Evolutionary conservation across 148 eudicot genomes (phyloP).

Genomic region (Arctostaphylos glauca): DNA sequence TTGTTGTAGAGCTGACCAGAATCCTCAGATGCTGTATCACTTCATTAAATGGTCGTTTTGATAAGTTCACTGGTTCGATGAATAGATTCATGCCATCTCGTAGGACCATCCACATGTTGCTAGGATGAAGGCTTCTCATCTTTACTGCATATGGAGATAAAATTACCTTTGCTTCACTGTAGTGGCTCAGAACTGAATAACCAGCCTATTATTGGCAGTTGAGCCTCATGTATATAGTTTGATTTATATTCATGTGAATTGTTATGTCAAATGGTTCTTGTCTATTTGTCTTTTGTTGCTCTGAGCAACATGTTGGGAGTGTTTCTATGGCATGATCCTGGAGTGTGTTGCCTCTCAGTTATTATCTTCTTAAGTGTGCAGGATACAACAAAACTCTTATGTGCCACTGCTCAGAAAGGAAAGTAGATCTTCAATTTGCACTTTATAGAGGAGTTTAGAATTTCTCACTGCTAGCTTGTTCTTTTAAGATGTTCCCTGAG

Average conservation of each 20-base stretch:
- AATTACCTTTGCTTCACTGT: not conserved
- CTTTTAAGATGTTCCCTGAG: not conserved
- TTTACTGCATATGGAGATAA: not conserved
- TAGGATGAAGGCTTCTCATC: not conserved
- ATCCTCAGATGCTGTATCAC: not conserved
- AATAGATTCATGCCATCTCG: not conserved
- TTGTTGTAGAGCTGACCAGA: not conserved
- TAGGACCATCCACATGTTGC: not conserved
- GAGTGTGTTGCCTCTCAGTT: not conserved
- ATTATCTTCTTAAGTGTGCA: not conserved
- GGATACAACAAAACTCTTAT: not conserved
- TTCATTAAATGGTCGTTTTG: not conserved
- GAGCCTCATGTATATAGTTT: not conserved
- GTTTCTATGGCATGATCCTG: not conserved
- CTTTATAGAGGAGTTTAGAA: not conserved
- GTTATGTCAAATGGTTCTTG: not conserved
- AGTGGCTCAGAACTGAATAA: not conserved
- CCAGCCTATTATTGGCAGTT: not conserved
- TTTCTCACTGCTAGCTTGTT: not conserved
- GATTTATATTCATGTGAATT: not conserved
- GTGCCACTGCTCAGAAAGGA: not conserved
- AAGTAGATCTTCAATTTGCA: not conserved
- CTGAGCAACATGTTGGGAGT: not conserved
- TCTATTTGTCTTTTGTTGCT: not conserved
- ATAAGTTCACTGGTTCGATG: not conserved